Base-by-base conservation (phyloP, 1,284 basidiomycete species). In the Neolentinus lepideus region DNA sequence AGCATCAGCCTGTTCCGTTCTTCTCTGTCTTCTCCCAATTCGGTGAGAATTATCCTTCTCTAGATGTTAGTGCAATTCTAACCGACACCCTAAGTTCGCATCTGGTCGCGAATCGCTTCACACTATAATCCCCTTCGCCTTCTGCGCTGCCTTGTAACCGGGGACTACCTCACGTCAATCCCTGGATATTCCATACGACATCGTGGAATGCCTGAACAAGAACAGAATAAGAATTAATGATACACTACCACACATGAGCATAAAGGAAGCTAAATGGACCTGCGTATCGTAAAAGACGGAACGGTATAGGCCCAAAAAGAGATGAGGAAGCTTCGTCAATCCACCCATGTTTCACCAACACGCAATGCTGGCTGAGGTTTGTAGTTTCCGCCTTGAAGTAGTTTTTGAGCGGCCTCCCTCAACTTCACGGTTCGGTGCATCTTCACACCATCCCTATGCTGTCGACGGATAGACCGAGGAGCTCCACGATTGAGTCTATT, bases 111-210 rank as follows among this genome's bases (percentile, higher is more conserved):
- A 19, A 68, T 80, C 2, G 72, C 74, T 10, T 69, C 67, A 21
- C 77, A 79, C 59, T 80, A 80, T 61, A 75, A 76, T 60, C 78
- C 78, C 1, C 63, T 78, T 29, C 71, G 76, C 16, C 63, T 79
- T 12, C 58, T 79, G 48, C 68, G 71, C 52, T 71, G 67, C 51
- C 60, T 79, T 4, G 63, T 78, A 35, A 65, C 70, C 1, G 78
- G 77, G 1, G 67, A 69, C 53, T 69, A 74, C 51, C 68, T 80
- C 12, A 68, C 70, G 2, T 73, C 76, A 4, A 79, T 80, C 47
- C 70, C 75, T 46, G 64, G 71, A 11, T 72, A 74, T 57, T 70
- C 69, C n/a, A 78, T 78, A 55, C 69, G 74, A 2, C 77, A 74
- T 35, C 31, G 25, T 31, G 51, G 31, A 21, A 12, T 52, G 24